phyloP scores from a whole-genome alignment of 208 protist genomes.

The Wallacemonas sp. region DNA sequence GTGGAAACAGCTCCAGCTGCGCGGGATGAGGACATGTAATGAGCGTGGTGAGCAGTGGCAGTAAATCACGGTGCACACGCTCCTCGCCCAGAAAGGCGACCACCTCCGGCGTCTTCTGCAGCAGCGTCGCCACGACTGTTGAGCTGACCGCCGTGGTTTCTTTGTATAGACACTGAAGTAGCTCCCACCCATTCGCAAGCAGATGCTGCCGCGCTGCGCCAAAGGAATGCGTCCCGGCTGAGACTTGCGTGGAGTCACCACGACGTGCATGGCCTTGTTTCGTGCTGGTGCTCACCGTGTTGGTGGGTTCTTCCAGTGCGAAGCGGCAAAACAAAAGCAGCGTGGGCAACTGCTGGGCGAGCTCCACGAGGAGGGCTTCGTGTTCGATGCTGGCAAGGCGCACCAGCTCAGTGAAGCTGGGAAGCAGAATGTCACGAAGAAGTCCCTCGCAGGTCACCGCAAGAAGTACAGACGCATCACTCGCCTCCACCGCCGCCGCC shows the following conservation, averaged over 20 bases:
- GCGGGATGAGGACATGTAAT: slow-evolving; percentile 44
- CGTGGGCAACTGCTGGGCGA: slow-evolving; percentile 63
- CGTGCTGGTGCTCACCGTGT: neutral
- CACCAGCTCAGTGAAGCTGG: slow-evolving; percentile 38
- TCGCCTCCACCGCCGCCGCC: too few relatives aligned
- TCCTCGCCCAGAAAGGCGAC: slow-evolving; percentile 72
- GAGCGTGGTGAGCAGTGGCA: slow-evolving; percentile 71
- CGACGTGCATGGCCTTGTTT: neutral
- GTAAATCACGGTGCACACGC: slow-evolving; percentile 52
- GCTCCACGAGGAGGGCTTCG: slow-evolving; percentile 43
- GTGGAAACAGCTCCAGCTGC: slow-evolving; percentile 50
- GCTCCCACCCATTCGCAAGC: slow-evolving; percentile 58
- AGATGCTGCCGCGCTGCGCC: slow-evolving; percentile 41
- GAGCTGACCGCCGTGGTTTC: slow-evolving; percentile 18
- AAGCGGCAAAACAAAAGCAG: slow-evolving; percentile 53
- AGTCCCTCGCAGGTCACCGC: slow-evolving; percentile 33
- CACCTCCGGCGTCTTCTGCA: slow-evolving; percentile 34
- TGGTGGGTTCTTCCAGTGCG: slow-evolving; percentile 29
- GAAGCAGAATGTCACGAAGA: slow-evolving; percentile 64
- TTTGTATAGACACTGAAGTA: slow-evolving; percentile 56
- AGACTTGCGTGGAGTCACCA: neutral
- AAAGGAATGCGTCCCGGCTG: neutral
- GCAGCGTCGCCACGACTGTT: slow-evolving; percentile 36
- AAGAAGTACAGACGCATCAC: slow-evolving; percentile 2
- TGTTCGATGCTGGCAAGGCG: slow-evolving; percentile 12